Evolutionary conservation across 441 rosid species (phyloP), one percentile per base, ranked within the genome.

Genomic region (Kokia cookei): DNA sequence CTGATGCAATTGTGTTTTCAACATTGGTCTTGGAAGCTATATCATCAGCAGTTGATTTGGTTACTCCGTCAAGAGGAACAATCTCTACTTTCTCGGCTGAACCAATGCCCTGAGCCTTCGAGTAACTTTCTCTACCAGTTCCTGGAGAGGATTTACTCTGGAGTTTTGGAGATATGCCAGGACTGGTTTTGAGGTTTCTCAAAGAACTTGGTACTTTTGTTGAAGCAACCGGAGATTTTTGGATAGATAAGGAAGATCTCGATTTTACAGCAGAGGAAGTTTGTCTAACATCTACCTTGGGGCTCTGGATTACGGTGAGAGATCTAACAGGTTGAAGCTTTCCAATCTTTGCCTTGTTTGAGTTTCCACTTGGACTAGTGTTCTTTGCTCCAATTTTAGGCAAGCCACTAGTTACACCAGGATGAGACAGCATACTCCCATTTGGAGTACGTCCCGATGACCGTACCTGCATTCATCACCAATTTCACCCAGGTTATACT

Each of bases 271-370:
- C 74, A n/a, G 53, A 58, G 37, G 82, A 70, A 74, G 67, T 76
- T 69, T 72, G 84, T 80, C 78, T 88, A 63, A 62, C 72, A 77
- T 72, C 78, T 73, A 76, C 37, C 82, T 79, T 86, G 75, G 81
- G 22, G 66, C 81, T 78, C 32, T 64, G 75, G 43, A 69, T 27
- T 1, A 81, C 76, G n/a, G 66, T 70, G 37, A 72, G 71, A 70
- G 79, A 68, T 74, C 82, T 84, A 70, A 77, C 72, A 45, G 91
- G 77, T 78, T 84, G 95, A 80, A 78, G 76, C 81, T 88, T 91
- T 74, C 77, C 90, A 71, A 48, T 45, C 76, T 82, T 92, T 73
- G 74, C 67, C 71, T 67, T 85, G 73, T 80, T 84, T 73, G 76
- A 54, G 72, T 75, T 74, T 76, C 86, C 88, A 76, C 72, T 80